phyloP scores from a whole-genome alignment of 2,329 filamentous ascomycete genomes.

The Colletotrichum tropicicola region DNA sequence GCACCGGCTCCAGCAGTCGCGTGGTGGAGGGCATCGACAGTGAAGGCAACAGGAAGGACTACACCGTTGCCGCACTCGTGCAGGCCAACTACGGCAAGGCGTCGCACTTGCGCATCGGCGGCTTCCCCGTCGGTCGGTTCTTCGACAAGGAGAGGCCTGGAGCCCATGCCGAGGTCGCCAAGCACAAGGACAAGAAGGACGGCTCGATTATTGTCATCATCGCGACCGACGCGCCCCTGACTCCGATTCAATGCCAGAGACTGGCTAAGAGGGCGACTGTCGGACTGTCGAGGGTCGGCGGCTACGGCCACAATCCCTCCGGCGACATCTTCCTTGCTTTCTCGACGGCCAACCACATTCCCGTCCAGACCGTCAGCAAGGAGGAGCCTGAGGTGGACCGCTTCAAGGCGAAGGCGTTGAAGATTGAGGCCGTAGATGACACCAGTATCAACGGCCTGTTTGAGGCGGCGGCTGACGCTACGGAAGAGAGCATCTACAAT shows the following conservation, averaged over 20 bases:
- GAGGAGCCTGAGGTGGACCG: constrained; percentile 46
- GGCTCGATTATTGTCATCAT: constrained; percentile 70
- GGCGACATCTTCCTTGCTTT: constrained; percentile 76
- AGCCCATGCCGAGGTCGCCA: constrained; percentile 36
- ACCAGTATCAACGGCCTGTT: constrained; percentile 69
- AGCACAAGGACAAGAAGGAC: constrained; percentile 60
- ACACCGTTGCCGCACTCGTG: constrained; percentile 69
- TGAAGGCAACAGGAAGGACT: constrained; percentile 46
- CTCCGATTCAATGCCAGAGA: constrained; percentile 64
- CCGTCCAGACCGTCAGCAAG: constrained; percentile 49
- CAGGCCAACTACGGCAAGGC: constrained; percentile 72
- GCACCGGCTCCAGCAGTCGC: constrained; percentile 70
- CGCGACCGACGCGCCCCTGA: constrained; percentile 68
- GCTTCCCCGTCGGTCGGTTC: constrained; percentile 69
- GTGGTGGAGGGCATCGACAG: constrained; percentile 56
- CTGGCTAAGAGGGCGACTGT: constrained; percentile 69
- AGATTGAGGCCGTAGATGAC: constrained; percentile 62
- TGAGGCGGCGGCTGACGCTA: constrained; percentile 68
- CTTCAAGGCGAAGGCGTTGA: constrained; percentile 45
- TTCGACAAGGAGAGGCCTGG: constrained; percentile 52
- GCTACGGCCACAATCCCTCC: constrained; percentile 68
- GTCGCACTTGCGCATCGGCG: constrained; percentile 65
- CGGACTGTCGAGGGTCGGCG: constrained; percentile 68
- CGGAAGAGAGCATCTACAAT: constrained; percentile 74
- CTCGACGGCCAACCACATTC: constrained; percentile 65